phyloP scores from a whole-genome alignment of 192 early-diverging fungal genomes.

The Podochytrium sp. region DNA sequence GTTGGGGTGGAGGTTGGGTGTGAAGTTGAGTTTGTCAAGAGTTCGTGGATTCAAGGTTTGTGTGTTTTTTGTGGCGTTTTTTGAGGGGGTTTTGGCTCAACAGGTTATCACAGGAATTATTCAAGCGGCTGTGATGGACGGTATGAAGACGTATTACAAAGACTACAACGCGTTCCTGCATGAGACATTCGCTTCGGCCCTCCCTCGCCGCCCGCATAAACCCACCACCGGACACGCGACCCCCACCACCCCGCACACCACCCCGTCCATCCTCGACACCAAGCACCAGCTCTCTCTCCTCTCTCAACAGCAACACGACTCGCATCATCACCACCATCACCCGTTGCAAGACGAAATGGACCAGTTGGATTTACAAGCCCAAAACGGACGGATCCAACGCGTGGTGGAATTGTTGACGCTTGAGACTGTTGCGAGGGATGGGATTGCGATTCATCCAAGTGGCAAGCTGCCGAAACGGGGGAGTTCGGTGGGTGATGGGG shows the following conservation, averaged over 20 bases:
- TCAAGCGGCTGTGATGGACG: slow-evolving; percentile 45
- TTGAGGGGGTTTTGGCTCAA: neutral
- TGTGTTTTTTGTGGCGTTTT: neutral
- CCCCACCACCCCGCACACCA: too few species aligned
- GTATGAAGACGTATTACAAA: slow-evolving; percentile 43
- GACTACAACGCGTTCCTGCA: slow-evolving; percentile 30
- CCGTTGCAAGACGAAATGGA: slow-evolving; percentile 29
- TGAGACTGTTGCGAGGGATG: neutral
- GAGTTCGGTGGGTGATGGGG: neutral
- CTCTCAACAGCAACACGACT: neutral
- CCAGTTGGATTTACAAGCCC: slow-evolving; percentile 3
- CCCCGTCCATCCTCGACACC: neutral
- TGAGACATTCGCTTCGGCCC: too few species aligned
- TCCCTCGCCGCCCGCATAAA: too few species aligned
- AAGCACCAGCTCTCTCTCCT: neutral
- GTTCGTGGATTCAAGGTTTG: slow-evolving; percentile 49
- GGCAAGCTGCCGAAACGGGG: neutral
- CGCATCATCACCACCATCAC: neutral
- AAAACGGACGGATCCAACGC: neutral
- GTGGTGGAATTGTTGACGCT: slow-evolving; percentile 10
- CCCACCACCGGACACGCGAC: too few species aligned
- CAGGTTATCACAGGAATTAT: slow-evolving; percentile 22
- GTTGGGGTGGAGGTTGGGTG: slow-evolving; percentile 33
- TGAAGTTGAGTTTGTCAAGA: slow-evolving; percentile 46
- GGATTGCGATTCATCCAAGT: neutral